Conservation (phyloP, 495 filamentous ascomycete species). For the Rusavskia elegans region DNA sequence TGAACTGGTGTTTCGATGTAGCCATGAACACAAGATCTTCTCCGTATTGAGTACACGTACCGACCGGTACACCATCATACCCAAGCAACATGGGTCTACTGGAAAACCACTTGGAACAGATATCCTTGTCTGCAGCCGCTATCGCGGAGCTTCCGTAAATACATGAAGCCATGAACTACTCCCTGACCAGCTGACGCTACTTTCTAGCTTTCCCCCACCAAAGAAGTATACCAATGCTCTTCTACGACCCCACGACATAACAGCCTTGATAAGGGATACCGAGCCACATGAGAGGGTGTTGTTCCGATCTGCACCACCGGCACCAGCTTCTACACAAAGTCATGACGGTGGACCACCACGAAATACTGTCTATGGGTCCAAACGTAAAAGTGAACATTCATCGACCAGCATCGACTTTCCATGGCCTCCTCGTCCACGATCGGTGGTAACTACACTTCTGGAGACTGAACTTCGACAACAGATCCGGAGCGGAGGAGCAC, state of each 20-base stretch:
- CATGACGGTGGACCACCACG: slow-evolving; percentile 25
- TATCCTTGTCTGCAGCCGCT: slow-evolving; percentile 62
- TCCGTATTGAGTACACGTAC: no score
- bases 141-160: slow-evolving; percentile 73
- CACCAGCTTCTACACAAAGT: slow-evolving; percentile 16
- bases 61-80: background rate
- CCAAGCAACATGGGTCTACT: slow-evolving; percentile 51
- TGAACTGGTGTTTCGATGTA: no score
- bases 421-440: slow-evolving; percentile 50
- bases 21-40: no score
- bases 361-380: slow-evolving; percentile 28
- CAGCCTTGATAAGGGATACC: slow-evolving; percentile 84
- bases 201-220: slow-evolving; percentile 63
- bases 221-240: slow-evolving; percentile 94
- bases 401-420: slow-evolving; percentile 34
- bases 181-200: background rate
- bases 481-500: slow-evolving; percentile 44
- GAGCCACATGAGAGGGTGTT: slow-evolving; percentile 90
- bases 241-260: slow-evolving; percentile 77
- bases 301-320: slow-evolving; percentile 69
- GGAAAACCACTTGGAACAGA: slow-evolving; percentile 78
- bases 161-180: background rate
- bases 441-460: slow-evolving; percentile 77
- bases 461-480: slow-evolving; percentile 76
- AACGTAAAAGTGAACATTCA: slow-evolving; percentile 27